phyloP scores from a whole-genome alignment of 345 rosid genomes.

The Rhodamnia rubescens region DNA sequence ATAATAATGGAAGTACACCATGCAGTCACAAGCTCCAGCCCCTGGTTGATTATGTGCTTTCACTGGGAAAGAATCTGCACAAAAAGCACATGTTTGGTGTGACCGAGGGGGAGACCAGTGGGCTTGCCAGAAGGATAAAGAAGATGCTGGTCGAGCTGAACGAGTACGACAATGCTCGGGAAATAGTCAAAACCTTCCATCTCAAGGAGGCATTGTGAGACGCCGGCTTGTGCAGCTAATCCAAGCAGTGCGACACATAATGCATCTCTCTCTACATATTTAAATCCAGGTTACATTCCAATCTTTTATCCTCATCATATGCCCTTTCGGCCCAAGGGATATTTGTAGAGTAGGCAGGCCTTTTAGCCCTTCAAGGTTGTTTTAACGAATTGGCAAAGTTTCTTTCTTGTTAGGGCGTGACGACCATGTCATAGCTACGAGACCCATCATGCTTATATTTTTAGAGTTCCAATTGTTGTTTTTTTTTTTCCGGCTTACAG shows the following conservation, averaged over 20 bases:
- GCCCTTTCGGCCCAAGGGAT: not conserved
- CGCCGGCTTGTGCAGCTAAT: not conserved
- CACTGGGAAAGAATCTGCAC: conserved; percentile 42
- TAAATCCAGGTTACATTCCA: not conserved
- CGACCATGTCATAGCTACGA: not conserved
- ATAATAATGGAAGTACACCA: not conserved
- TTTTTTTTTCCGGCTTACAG: not conserved
- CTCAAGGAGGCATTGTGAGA: conserved; percentile 75
- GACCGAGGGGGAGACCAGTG: conserved; percentile 41
- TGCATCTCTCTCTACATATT: too few species aligned
- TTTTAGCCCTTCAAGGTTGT: not conserved
- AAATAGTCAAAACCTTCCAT: conserved; percentile 49
- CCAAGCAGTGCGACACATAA: not conserved
- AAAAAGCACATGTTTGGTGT: conserved; percentile 43
- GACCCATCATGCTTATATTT: not conserved
- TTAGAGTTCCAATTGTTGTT: not conserved
- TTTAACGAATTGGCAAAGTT: not conserved
- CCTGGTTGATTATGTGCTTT: conserved; percentile 58
- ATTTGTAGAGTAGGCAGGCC: not conserved
- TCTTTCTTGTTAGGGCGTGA: not conserved
- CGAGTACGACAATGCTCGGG: conserved; percentile 77
- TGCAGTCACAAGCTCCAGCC: conserved; percentile 72
- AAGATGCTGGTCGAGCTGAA: conserved; percentile 78
- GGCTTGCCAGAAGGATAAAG: conserved; percentile 78
- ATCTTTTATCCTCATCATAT: not conserved